Percentiles rank a stretch among this genome's conserved stretches.
These are phyloP conservation scores for Boletus rufocinnamomeus DNA, from an alignment of 768 basidiomycete species.

Conservation along the genomic window DNA sequence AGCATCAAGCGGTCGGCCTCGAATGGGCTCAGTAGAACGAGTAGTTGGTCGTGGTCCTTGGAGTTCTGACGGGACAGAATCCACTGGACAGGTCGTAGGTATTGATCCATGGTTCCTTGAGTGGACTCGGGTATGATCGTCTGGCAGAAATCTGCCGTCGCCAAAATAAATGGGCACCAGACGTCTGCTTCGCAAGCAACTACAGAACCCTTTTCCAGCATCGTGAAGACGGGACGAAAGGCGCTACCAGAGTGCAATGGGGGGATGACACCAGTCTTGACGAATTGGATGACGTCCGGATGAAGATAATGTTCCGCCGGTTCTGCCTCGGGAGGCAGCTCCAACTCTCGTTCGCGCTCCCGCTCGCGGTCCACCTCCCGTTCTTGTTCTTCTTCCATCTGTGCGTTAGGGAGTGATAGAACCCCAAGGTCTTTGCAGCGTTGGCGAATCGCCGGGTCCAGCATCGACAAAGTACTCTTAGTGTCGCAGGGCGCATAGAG, in stretches of 20 bases:
- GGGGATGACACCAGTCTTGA: slow-evolving; percentile 30
- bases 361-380: slow-evolving; percentile 45
- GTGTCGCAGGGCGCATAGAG: slow-evolving; percentile 29
- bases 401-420: slow-evolving; percentile 7
- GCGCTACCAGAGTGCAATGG: background rate
- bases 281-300: slow-evolving; percentile 19
- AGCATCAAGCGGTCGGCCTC: slow-evolving; percentile 44
- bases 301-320: slow-evolving; percentile 22
- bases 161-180: slow-evolving; percentile 16
- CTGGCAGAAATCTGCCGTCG: slow-evolving; percentile 10
- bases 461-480: fast-evolving
- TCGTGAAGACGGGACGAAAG: slow-evolving; percentile 21
- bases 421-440: slow-evolving; percentile 17
- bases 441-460: slow-evolving; percentile 2
- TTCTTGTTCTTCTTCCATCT: slow-evolving; percentile 47
- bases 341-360: slow-evolving; percentile 40
- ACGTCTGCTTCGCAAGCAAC: slow-evolving; percentile 17
- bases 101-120: slow-evolving; percentile 8
- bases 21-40: slow-evolving; percentile 16
- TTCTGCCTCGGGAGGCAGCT: slow-evolving; percentile 36
- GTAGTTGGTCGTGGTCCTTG: background rate
- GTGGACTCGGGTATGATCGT: slow-evolving; percentile 5
- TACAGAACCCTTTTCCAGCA: slow-evolving; percentile 2
- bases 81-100: slow-evolving; percentile 27
- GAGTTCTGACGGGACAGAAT: slow-evolving; percentile 10